Conservation (phyloP, 73 alveolate genomes). For the Paramecium tetraurelia region DNA sequence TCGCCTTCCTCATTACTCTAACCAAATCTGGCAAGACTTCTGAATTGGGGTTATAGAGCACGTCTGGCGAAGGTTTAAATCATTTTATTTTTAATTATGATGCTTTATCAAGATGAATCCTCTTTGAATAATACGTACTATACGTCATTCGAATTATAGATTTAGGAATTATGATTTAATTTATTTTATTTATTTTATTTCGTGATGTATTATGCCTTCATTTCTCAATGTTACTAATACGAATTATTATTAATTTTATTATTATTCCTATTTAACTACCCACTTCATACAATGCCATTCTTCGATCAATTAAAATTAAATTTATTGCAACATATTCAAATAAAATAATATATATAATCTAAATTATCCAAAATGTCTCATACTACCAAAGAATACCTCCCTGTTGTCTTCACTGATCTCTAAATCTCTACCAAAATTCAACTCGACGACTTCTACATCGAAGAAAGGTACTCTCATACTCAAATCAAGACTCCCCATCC, state of each 20-base stretch:
- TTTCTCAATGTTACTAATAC: background rate
- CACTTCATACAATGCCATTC: background rate
- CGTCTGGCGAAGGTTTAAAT: conserved; percentile 16
- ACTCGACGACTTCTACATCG: background rate
- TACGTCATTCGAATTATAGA: background rate
- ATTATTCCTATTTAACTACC: background rate
- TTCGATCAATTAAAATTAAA: background rate
- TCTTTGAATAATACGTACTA: background rate
- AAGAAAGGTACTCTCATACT: background rate
- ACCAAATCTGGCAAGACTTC: conserved; percentile 15
- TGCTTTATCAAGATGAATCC: conserved; percentile 5
- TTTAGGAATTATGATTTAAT: background rate
- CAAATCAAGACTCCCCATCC: background rate
- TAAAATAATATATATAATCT: too few species aligned
- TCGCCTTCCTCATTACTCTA: background rate
- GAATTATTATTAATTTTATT: background rate
- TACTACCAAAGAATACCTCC: background rate
- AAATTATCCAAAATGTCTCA: background rate
- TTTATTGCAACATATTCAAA: background rate
- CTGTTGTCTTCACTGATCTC: background rate
- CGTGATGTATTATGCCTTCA: background rate
- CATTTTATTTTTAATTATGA: conserved; percentile 25
- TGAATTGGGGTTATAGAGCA: background rate
- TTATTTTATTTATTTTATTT: background rate
- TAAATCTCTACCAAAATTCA: background rate